These are phyloP conservation scores for Dendrocalamus latiflorus DNA, from an alignment of 202 grass and related monocot species.

Conservation along the genomic window DNA sequence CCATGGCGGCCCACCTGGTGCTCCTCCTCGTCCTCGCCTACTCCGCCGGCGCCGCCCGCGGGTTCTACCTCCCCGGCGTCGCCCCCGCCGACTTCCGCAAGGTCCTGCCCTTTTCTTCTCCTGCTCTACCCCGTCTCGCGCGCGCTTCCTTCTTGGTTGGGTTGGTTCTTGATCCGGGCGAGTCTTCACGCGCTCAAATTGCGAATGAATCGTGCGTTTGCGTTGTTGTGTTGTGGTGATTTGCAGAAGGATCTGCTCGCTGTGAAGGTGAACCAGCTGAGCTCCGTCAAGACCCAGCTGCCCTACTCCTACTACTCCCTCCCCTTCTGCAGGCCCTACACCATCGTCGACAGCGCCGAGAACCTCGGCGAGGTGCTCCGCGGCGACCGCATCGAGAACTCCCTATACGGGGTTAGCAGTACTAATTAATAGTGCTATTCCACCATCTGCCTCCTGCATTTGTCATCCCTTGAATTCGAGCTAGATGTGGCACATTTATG, in stretches of 20 bases:
- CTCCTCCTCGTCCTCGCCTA: slow-evolving; percentile 20
- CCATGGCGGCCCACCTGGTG: slow-evolving; percentile 34
- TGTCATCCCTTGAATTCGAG: background rate
- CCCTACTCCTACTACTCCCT: slow-evolving; percentile 94
- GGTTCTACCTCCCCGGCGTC: slow-evolving; percentile 88
- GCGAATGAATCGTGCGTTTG: too few relatives aligned
- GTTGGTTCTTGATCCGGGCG: background rate
- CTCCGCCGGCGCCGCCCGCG: slow-evolving; percentile 12
- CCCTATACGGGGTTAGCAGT: slow-evolving; percentile 59
- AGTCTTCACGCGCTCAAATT: background rate
- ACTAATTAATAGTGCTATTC: background rate
- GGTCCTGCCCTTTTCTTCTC: slow-evolving; percentile 8
- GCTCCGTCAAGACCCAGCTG: slow-evolving; percentile 84
- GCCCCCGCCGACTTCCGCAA: slow-evolving; percentile 79
- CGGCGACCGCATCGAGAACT: slow-evolving; percentile 82
- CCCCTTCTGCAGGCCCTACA: slow-evolving; percentile 59
- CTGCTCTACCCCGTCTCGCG: background rate
- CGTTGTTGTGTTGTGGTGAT: background rate
- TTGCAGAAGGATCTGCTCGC: slow-evolving; percentile 63
- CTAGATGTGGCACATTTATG: background rate
- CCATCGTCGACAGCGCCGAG: slow-evolving; percentile 77
- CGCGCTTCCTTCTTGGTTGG: background rate
- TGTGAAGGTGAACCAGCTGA: slow-evolving; percentile 88
- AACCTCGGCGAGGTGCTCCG: slow-evolving; percentile 93
- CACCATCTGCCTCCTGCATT: background rate